Percentiles rank a stretch among this genome's conserved stretches.
phyloP scores from a whole-genome alignment of 2,329 filamentous ascomycete species.

The Fusarium sp. region DNA sequence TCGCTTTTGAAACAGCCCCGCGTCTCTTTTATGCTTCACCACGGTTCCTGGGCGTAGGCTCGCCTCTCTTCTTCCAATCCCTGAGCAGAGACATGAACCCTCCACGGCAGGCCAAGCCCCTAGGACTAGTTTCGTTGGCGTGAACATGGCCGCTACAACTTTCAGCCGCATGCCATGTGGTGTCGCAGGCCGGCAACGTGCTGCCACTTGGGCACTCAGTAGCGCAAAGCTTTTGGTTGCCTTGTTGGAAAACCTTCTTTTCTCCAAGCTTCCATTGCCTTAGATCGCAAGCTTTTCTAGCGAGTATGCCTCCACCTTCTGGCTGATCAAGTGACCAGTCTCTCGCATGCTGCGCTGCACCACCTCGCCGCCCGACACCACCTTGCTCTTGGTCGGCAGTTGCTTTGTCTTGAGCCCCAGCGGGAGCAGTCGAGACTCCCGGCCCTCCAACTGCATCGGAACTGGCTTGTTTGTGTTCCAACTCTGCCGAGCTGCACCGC shows the following conservation, averaged over 20 bases:
- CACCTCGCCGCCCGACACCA: constrained; percentile 76
- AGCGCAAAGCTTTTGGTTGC: constrained; percentile 25
- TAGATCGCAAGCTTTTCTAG: constrained; percentile 80
- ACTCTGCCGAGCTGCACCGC: constrained; percentile 42
- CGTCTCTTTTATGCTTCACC: constrained; percentile 24
- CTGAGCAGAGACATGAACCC: constrained; percentile 9
- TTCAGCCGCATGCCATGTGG: constrained; percentile 40
- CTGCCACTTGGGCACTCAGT: constrained; percentile 15
- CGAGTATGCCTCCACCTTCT: constrained; percentile 84
- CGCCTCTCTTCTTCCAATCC: constrained; percentile 34
- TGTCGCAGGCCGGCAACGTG: constrained; percentile 27
- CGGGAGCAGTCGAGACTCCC: constrained; percentile 68
- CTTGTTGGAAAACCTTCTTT: constrained; percentile 22
- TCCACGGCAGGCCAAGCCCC: constrained; percentile 16
- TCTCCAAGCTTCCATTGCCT: constrained; percentile 26
- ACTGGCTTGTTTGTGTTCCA: constrained; percentile 57
- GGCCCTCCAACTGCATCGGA: constrained; percentile 54
- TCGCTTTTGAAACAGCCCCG: constrained; percentile 24
- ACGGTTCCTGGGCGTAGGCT: constrained; percentile 29
- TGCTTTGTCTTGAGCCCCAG: constrained; percentile 75
- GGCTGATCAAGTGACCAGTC: constrained; percentile 80
- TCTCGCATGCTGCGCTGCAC: constrained; percentile 76
- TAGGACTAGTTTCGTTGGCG: constrained; percentile 17
- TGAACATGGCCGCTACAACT: constrained; percentile 9
- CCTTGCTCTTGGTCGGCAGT: constrained; percentile 64